A percentile compares a stretch with the other conserved stretches of the same genome.
phyloP scores from a whole-genome alignment of 2,329 filamentous ascomycete species.

The Trichoderma sp. region DNA sequence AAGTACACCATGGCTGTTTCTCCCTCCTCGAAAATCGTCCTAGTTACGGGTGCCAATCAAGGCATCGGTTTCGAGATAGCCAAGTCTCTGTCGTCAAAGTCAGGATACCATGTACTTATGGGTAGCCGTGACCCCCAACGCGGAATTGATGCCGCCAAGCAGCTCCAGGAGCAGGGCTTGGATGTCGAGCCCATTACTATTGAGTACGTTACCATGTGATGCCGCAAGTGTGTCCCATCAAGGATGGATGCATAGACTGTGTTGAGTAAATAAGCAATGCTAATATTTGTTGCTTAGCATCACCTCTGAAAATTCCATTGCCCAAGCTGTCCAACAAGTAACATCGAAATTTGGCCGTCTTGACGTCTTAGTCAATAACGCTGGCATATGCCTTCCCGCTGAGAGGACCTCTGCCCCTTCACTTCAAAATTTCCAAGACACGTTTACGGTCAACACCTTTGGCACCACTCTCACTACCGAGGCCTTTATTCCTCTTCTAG shows the following conservation, averaged over 20 bases:
- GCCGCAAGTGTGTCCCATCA: not conserved
- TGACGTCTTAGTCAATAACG: not conserved
- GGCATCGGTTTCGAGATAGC: not conserved
- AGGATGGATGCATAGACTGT: not conserved
- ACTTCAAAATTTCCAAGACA: not conserved
- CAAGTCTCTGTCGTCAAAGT: not conserved
- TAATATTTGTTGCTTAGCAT: not conserved
- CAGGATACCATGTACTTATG: not conserved
- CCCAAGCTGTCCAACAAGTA: not conserved
- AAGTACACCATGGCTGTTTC: not conserved
- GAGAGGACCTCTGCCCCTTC: not conserved
- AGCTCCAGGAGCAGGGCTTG: not conserved
- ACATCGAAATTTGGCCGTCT: not conserved
- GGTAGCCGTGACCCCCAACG: not conserved
- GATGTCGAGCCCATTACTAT: not conserved
- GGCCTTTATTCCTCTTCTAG: not conserved
- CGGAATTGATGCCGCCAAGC: not conserved
- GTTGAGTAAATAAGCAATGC: not conserved
- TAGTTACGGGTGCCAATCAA: not conserved
- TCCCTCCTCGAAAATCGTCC: not conserved
- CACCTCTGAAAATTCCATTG: not conserved
- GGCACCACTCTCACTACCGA: not conserved
- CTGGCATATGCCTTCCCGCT: not conserved
- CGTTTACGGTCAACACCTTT: not conserved
- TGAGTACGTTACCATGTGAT: not conserved